A percentile compares a stretch with the other conserved stretches of the same genome.
phyloP scores from a whole-genome alignment of 2,329 filamentous ascomycete species.

The Fusarium sp. region DNA sequence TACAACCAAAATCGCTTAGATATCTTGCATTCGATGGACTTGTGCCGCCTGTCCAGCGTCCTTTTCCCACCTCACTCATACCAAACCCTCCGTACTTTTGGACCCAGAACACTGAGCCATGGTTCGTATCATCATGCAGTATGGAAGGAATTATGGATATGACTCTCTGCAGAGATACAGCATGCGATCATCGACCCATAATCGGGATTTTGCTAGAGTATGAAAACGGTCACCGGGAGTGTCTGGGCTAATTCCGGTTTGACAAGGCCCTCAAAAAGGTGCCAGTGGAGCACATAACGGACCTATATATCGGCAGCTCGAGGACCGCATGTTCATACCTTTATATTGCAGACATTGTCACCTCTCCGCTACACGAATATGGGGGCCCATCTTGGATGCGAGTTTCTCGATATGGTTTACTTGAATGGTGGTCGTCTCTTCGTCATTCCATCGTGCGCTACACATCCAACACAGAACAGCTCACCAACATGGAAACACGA shows the following conservation, averaged over 20 bases:
- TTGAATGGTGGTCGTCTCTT: conserved; percentile 24
- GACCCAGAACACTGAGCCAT: conserved; percentile 8
- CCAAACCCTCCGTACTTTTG: conserved; percentile 14
- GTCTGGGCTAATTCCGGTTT: conserved; percentile 21
- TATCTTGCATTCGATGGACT: conserved; percentile 9
- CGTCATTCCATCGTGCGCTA: conserved; percentile 24
- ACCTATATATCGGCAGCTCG: conserved; percentile 17
- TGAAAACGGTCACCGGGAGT: conserved; percentile 16
- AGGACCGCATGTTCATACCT: conserved; percentile 16
- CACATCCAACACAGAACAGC: conserved; percentile 11
- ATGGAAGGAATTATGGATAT: conserved; percentile 15
- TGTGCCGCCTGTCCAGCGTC: neutral
- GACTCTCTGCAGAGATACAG: conserved; percentile 18
- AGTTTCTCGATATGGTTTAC: conserved; percentile 4
- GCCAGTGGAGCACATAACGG: conserved; percentile 4
- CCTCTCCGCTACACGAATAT: neutral
- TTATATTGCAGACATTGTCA: conserved; percentile 16
- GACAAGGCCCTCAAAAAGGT: conserved; percentile 13
- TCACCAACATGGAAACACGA: conserved; percentile 3
- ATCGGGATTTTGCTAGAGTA: conserved; percentile 8
- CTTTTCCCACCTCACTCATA: conserved; percentile 10
- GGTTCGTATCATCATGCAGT: conserved; percentile 21
- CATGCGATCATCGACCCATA: conserved; percentile 7
- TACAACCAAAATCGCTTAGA: neutral
- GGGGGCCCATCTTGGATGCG: conserved; percentile 2